Percentiles rank a stretch among this genome's conserved stretches.
phyloP scores from a whole-genome alignment of 108 stramenopile species.

The Cyclotella distinguenda region DNA sequence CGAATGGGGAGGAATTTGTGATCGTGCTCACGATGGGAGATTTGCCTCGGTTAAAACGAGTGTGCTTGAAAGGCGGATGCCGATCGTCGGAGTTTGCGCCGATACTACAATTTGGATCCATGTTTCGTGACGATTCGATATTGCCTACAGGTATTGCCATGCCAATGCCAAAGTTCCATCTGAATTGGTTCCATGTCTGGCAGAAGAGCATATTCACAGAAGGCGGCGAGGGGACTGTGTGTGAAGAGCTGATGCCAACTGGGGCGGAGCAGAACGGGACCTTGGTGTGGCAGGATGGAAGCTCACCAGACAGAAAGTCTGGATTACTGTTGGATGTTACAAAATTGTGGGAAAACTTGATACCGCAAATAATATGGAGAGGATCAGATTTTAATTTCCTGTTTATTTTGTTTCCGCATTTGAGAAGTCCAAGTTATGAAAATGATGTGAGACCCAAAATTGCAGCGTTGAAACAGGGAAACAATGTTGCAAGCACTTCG shows the following conservation, averaged over 20 bases:
- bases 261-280: too few relatives aligned
- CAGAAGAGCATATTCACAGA: constrained; percentile 1
- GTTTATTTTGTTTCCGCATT: constrained; percentile 14
- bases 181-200: constrained; percentile 33
- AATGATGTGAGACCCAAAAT: constrained; percentile 15
- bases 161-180: constrained; percentile 35
- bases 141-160: constrained; percentile 40
- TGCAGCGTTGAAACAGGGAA: background rate
- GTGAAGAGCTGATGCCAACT: constrained; percentile 17
- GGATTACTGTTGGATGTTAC: constrained; percentile 22
- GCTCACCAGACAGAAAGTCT: background rate
- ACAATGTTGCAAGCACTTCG: constrained; percentile 12
- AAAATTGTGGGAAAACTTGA: constrained; percentile 33
- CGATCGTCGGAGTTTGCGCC: constrained; percentile 19
- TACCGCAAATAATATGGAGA: constrained; percentile 49
- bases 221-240: background rate
- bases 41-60: constrained; percentile 18
- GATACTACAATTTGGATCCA: constrained; percentile 41
- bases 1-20: constrained; percentile 17
- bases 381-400: constrained; percentile 44
- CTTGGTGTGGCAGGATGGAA: too few relatives aligned
- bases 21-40: constrained; percentile 32
- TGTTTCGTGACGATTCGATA: constrained; percentile 8
- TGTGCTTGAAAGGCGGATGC: constrained; percentile 21
- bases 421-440: constrained; percentile 24